Evolutionary conservation across 768 basidiomycete species (phyloP), one percentile per base, ranked within the genome.

Genomic region (Naganishia kalamii): DNA sequence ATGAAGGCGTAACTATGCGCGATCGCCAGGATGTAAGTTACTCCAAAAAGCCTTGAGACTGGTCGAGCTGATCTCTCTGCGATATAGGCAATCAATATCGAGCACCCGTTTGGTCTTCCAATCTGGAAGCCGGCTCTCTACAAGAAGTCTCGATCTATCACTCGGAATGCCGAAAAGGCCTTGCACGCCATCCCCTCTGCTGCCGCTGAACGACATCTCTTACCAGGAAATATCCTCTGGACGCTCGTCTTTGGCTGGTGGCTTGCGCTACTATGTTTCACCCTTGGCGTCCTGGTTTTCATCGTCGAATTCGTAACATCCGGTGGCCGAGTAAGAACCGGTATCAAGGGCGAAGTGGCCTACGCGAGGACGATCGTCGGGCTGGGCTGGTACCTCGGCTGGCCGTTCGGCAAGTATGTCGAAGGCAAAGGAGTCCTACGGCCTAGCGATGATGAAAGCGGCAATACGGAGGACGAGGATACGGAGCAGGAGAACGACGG

Each of bases 101-200:
- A 94, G 75, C 96, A 99, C 78, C 96, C 96, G 15, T 99, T 99
- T 78, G 96, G 96, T 81, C 83, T 99, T 65, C 94, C 91, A 41
- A 97, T 99, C 75, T 99, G 96, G 96, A 99, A 99, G 78, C 96
- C 96, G 23, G 96, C 96, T 0, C 79, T 99, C 65, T 99, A 99
- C 85, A 92, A 93, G 80, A 99, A 99, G 77, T 88, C 89, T 33
- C 87, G 96, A 33, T 90, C 93, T 2, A 90, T 99, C 71, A 97
- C 93, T 52, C 90, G 94, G 57, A 85, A 92, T 79, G 96, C 96
- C 40, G 96, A 99, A 77, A 86, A 89, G 65, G 96, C 89, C 0
- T 84, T 99, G 4, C 96, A 99, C 75, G 85, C 88, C 13, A 83
- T 90, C 32, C 96, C 96, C 1, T 94, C 91, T 21, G 88, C 91